A percentile compares a stretch with the other conserved stretches of the same genome.
These are phyloP conservation scores for Alternaria viburni DNA, from an alignment of 2,329 filamentous ascomycete genomes.

Conservation along the genomic window DNA sequence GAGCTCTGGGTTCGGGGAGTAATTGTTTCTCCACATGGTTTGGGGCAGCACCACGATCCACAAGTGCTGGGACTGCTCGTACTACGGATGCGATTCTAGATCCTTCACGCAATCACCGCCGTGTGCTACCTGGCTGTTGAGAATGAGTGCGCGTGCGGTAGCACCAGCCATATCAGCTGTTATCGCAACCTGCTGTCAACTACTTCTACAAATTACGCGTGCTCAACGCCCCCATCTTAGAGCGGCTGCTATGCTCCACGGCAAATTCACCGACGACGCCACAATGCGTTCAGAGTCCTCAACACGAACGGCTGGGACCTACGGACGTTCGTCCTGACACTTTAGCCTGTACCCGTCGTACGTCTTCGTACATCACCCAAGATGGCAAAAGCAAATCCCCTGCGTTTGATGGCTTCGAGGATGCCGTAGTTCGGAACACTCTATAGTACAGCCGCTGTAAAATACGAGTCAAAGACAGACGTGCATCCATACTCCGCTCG, in stretches of 20 bases:
- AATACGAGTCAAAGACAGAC: neutral
- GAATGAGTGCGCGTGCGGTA: conserved; percentile 4
- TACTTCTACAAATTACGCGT: neutral
- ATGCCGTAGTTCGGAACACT: neutral
- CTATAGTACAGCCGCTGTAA: neutral
- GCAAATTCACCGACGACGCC: conserved; percentile 1
- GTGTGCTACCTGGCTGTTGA: conserved; percentile 3
- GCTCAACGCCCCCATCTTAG: neutral
- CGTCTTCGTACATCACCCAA: conserved; percentile 2
- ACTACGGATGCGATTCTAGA: conserved; percentile 18
- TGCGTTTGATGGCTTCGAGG: neutral
- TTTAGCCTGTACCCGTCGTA: conserved; percentile 1
- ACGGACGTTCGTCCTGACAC: neutral
- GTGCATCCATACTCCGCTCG: neutral
- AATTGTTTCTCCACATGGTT: neutral
- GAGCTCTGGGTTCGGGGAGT: neutral
- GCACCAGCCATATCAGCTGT: conserved; percentile 10
- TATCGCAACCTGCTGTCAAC: neutral
- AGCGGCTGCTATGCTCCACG: conserved; percentile 11
- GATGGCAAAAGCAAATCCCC: neutral
- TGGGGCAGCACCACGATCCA: neutral
- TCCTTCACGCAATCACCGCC: conserved; percentile 10
- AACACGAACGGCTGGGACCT: neutral
- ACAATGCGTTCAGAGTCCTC: conserved; percentile 1
- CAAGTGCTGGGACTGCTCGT: neutral